Conservation (phyloP, 768 basidiomycete species). For the Rhodotorula kratochvilovae region DNA sequence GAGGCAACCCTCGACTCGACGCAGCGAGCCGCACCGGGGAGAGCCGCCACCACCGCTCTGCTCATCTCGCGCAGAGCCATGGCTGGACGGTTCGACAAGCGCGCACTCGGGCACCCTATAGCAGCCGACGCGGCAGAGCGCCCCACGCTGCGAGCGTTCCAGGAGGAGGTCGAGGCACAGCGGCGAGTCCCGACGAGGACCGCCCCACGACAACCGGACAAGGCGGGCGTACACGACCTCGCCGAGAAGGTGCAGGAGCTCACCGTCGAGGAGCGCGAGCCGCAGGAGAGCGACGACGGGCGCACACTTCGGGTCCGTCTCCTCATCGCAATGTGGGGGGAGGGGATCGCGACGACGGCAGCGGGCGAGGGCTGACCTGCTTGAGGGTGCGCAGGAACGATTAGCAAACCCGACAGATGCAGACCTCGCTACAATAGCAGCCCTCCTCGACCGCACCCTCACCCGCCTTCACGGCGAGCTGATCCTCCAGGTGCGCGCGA, state of each 20-base stretch:
- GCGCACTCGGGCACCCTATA: background rate
- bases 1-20: background rate
- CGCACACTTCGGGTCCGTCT: conserved; percentile 39
- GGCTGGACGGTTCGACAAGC: conserved; percentile 4
- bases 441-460: conserved; percentile 35
- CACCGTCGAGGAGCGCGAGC: background rate
- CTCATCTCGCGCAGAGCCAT: background rate
- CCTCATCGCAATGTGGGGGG: background rate
- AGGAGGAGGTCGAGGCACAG: conserved; percentile 46
- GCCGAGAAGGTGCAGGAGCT: conserved; percentile 44
- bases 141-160: conserved; percentile 45
- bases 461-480: conserved; percentile 46
- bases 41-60: background rate
- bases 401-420: conserved; percentile 15
- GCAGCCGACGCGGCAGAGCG: background rate
- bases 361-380: background rate
- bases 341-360: background rate
- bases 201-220: conserved; percentile 37
- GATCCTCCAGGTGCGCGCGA: conserved; percentile 39
- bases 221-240: conserved; percentile 42
- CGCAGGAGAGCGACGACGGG: conserved; percentile 4
- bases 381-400: conserved; percentile 19
- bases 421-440: conserved; percentile 37
- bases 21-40: too few species aligned
- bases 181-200: conserved; percentile 37